phyloP scores from a whole-genome alignment of 2,329 filamentous ascomycete species.

The Periglandula ipomoeae region DNA sequence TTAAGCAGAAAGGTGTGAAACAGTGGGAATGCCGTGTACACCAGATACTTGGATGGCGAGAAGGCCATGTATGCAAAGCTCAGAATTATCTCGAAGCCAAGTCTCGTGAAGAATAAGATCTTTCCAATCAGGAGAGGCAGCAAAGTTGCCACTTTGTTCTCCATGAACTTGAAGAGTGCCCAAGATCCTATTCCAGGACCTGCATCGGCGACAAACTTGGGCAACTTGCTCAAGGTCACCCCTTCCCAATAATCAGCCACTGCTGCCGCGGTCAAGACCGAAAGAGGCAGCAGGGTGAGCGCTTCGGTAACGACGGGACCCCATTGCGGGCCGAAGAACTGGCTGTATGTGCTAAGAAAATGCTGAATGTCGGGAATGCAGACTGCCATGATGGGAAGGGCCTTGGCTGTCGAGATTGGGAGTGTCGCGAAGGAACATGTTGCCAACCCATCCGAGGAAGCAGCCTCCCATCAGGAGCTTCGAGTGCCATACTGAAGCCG shows the following conservation, averaged over 20 bases:
- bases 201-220: constrained; percentile 51
- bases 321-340: constrained; percentile 53
- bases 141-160: constrained; percentile 29
- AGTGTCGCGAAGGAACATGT: constrained; percentile 42
- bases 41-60: constrained; percentile 58
- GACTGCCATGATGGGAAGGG: constrained; percentile 65
- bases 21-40: constrained; percentile 62
- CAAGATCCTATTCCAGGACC: constrained; percentile 58
- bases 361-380: constrained; percentile 68
- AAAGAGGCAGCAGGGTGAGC: constrained; percentile 61
- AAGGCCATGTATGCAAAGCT: constrained; percentile 55
- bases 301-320: constrained; percentile 71
- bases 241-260: constrained; percentile 57
- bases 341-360: constrained; percentile 59
- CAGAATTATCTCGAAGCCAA: constrained; percentile 62
- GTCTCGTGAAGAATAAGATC: constrained; percentile 55
- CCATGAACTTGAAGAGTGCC: constrained; percentile 48
- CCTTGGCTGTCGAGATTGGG: constrained; percentile 37
- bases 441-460: constrained; percentile 64
- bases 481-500: constrained; percentile 62
- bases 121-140: constrained; percentile 47
- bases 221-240: constrained; percentile 45
- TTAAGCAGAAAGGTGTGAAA: constrained; percentile 65
- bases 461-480: constrained; percentile 56
- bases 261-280: constrained; percentile 53